Base-by-base conservation (phyloP, 192 early-diverging fungal species). In the Podila epigama region DNA sequence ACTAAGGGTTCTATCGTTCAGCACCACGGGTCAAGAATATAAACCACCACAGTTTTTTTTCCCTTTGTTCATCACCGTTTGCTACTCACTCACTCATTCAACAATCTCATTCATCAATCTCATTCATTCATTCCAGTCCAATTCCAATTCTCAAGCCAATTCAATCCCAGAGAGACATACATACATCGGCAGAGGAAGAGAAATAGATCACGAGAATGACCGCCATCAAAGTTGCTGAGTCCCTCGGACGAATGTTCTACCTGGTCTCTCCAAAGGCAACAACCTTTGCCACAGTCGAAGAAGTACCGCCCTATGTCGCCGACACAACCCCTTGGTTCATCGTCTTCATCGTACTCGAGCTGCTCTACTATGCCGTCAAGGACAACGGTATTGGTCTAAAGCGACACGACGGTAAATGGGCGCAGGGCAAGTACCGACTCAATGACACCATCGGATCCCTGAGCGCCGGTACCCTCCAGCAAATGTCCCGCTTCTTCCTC, bases 161-260 rank as follows among this genome's bases (percentile, higher is more conserved):
- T 2, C 39, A 27, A 12, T 41, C 12, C 37, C 29, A 16, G 9
- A 20, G 11, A 32, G 29, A 39, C 42, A 55, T 52, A 35, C 33
- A 50, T n/a, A 37, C 39, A 25, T 66, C 25, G 11, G 36, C 18
- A 22, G 18, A 41, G 31, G 31, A 59, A 31, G 25, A 18, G 18
- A 37, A 15, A 36, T 20, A 37, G 18, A 10, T 12, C 3, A 58
- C 27, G 10, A 6, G 42, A 53, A 73, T 69, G 61, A 73, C 70
- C 15, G 70, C 35, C 40, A 73, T 78, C 33, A 70, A 80, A 27
- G 55, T 80, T 22, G 70, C 81, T 33, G 67, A 67, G 39, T 79
- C 80, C 51, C 68, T 82, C 32, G 83, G 83, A 40, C 80, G 86
- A 20, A 66, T 89, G 68, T 85, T 89, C 44, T 89, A 89, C 66